Evolutionary conservation across 495 filamentous ascomycete genomes (phyloP).

Genomic region (Aspergillus bridgeri): DNA sequence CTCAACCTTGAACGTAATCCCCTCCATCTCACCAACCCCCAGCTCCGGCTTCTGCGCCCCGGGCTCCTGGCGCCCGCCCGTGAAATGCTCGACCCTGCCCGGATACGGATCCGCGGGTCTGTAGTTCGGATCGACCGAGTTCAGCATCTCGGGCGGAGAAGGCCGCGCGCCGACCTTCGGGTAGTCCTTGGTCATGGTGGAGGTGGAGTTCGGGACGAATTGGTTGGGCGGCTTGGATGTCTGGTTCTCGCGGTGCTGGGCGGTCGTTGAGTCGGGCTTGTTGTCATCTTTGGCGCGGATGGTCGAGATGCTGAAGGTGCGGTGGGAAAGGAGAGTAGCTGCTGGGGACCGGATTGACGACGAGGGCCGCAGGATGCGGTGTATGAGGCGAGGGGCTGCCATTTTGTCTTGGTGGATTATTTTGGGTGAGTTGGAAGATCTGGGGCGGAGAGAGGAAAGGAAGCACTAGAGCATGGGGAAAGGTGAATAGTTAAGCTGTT

Average conservation of each 20-base stretch:
- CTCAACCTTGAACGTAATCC: slow-evolving; percentile 84
- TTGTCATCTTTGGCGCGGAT: slow-evolving; percentile 31
- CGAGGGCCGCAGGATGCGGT: slow-evolving; percentile 30
- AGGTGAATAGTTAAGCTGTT: slow-evolving; percentile 1
- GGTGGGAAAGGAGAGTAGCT: slow-evolving; percentile 22
- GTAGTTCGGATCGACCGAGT: slow-evolving; percentile 54
- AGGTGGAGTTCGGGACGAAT: slow-evolving; percentile 60
- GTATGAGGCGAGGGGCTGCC: slow-evolving; percentile 34
- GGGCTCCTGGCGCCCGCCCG: slow-evolving; percentile 54
- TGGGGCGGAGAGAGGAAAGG: background rate
- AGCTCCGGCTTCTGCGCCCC: slow-evolving; percentile 62
- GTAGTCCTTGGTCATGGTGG: slow-evolving; percentile 60
- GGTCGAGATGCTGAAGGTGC: slow-evolving; percentile 37
- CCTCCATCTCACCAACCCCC: slow-evolving; percentile 86
- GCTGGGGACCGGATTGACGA: slow-evolving; percentile 16
- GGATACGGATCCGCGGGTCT: slow-evolving; percentile 56
- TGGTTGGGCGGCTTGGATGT: slow-evolving; percentile 56
- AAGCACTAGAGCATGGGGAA: slow-evolving; percentile 1
- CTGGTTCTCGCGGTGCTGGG: slow-evolving; percentile 51
- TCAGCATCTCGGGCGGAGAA: slow-evolving; percentile 59
- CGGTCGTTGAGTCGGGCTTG: slow-evolving; percentile 30
- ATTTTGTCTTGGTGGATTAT: slow-evolving; percentile 21
- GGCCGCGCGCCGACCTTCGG: slow-evolving; percentile 55
- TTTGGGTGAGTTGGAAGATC: slow-evolving; percentile 5
- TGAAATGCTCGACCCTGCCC: slow-evolving; percentile 60